Conservation (phyloP, 129 eudicot genomes). For the Lactuca saligna region DNA sequence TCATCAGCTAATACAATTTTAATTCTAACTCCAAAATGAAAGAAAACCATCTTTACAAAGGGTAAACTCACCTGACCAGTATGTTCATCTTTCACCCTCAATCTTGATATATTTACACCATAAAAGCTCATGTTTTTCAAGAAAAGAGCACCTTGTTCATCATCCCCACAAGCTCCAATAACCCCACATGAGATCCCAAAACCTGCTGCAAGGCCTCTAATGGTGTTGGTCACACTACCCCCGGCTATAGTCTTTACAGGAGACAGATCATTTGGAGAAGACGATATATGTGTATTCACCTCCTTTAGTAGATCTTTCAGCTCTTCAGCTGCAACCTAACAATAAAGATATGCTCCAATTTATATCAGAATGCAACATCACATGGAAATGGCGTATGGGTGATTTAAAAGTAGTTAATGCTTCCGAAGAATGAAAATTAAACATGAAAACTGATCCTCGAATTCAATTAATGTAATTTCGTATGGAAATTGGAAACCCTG, state of each 20-base stretch:
- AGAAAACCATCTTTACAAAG: background rate
- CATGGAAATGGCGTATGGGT: background rate
- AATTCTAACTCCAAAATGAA: slow-evolving; percentile 2
- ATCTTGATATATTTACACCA: slow-evolving; percentile 66
- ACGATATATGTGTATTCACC: slow-evolving; percentile 51
- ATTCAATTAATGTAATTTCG: slow-evolving; percentile 5
- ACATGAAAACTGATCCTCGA: background rate
- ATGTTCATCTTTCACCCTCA: slow-evolving; percentile 62
- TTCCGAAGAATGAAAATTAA: background rate
- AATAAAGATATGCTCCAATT: background rate
- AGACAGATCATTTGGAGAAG: slow-evolving; percentile 48
- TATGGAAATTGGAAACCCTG: background rate
- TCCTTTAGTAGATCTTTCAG: slow-evolving; percentile 62
- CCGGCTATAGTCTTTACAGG: slow-evolving; percentile 89
- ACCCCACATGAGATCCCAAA: slow-evolving; percentile 87
- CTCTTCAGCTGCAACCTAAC: slow-evolving; percentile 77
- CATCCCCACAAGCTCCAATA: slow-evolving; percentile 94
- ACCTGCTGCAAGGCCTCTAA: slow-evolving; percentile 87
- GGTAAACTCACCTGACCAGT: slow-evolving; percentile 73
- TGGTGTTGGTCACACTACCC: slow-evolving; percentile 94
- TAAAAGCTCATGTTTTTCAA: slow-evolving; percentile 61
- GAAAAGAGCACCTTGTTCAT: slow-evolving; percentile 83
- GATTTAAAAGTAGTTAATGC: slow-evolving; percentile 4
- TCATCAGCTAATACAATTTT: slow-evolving; percentile 19
- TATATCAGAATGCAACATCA: slow-evolving; percentile 12